phyloP scores from a whole-genome alignment of 2,329 filamentous ascomycete species.

The Pestalotiopsis sp. region DNA sequence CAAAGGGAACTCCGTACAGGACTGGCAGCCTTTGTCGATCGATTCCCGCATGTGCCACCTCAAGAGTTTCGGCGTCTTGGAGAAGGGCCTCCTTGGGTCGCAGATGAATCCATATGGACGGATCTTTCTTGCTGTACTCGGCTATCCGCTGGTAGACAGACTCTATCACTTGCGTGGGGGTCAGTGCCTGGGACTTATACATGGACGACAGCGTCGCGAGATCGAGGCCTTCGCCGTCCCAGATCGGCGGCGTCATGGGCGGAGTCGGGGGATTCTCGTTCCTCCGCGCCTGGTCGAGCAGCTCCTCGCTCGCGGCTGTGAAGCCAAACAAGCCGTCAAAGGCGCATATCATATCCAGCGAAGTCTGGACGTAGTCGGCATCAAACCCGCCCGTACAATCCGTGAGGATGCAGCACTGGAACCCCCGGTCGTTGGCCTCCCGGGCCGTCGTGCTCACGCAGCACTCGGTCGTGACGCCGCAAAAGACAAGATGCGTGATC shows the following conservation, averaged over 20 bases:
- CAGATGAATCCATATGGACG: not conserved
- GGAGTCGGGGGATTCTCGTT: not conserved
- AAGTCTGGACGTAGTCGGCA: slow-evolving; percentile 44
- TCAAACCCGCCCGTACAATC: slow-evolving; percentile 54
- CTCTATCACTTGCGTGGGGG: not conserved
- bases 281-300: slow-evolving; percentile 26
- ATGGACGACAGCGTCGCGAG: not conserved
- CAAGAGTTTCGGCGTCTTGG: not conserved
- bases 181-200: not conserved
- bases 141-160: not conserved
- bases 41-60: not conserved
- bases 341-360: slow-evolving; percentile 52
- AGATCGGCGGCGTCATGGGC: not conserved
- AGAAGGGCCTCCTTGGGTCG: not conserved
- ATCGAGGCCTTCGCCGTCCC: not conserved
- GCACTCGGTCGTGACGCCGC: slow-evolving; percentile 61
- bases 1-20: slow-evolving; percentile 59
- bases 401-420: slow-evolving; percentile 57
- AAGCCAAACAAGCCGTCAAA: slow-evolving; percentile 57
- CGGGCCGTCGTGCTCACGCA: slow-evolving; percentile 59
- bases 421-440: slow-evolving; percentile 63
- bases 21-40: not conserved
- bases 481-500: slow-evolving; percentile 60
- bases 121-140: not conserved
- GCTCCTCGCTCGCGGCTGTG: slow-evolving; percentile 42